Conservation (phyloP, 2,329 filamentous ascomycete genomes). For the Falciphora oryzae region DNA sequence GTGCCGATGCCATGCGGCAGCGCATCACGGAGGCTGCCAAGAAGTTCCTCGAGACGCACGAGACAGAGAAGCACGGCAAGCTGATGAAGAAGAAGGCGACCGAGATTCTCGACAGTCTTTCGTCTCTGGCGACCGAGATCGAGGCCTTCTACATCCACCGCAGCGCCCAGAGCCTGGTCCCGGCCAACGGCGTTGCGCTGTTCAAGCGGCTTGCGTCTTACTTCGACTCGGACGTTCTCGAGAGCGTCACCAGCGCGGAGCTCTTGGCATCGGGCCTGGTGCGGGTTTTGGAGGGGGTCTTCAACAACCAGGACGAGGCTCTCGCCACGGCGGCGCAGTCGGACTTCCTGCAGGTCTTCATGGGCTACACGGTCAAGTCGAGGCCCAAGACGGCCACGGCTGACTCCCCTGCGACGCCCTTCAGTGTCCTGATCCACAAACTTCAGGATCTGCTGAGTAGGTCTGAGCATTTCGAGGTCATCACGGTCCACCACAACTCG, state of each 20-base stretch:
- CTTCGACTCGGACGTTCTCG: conserved; percentile 82
- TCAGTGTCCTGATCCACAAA: conserved; percentile 88
- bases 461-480: conserved; percentile 95
- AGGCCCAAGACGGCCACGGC: conserved; percentile 58
- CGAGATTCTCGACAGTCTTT: conserved; percentile 68
- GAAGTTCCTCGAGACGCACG: conserved; percentile 77
- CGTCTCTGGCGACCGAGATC: conserved; percentile 65
- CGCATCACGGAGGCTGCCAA: conserved; percentile 72
- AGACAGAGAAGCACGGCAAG: conserved; percentile 66
- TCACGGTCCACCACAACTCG: conserved; percentile 89
- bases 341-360: conserved; percentile 87
- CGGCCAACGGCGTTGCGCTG: conserved; percentile 53
- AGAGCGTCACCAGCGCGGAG: conserved; percentile 94
- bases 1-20: conserved; percentile 56
- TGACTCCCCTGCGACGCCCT: conserved; percentile 72
- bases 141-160: conserved; percentile 61
- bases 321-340: conserved; percentile 65
- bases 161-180: conserved; percentile 37
- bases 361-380: conserved; percentile 66
- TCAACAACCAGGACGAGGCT: conserved; percentile 63
- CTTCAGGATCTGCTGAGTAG: conserved; percentile 92
- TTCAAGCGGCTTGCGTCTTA: conserved; percentile 74
- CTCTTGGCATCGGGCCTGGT: conserved; percentile 88
- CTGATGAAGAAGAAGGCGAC: conserved; percentile 73
- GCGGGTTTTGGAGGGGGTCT: conserved; percentile 72